Conservation (phyloP, 129 eudicot genomes). For the Gnaphalium uliginosum region DNA sequence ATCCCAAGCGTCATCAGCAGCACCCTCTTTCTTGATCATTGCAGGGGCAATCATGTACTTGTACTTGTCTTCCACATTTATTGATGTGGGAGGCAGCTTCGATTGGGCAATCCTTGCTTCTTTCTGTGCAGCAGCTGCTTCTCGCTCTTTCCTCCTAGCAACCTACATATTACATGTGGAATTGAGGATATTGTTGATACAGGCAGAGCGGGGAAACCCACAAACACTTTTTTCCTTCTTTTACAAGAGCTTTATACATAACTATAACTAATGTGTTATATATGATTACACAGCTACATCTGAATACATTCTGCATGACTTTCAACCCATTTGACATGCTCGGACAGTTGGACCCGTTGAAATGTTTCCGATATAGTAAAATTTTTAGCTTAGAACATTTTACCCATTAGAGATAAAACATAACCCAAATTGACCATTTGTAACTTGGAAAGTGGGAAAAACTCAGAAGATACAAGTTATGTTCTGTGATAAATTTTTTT, state of each 20-base stretch:
- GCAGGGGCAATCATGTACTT: constrained; percentile 77
- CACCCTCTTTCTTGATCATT: constrained; percentile 58
- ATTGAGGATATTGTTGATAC: neutral
- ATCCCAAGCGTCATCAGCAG: constrained; percentile 94
- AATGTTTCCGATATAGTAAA: neutral
- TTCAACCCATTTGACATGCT: neutral
- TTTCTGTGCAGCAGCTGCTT: constrained; percentile 68
- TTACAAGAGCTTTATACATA: neutral
- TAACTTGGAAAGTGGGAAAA: neutral
- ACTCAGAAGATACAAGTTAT: neutral
- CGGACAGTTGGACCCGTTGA: neutral
- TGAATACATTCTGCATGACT: neutral
- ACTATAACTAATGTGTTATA: neutral
- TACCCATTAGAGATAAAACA: neutral
- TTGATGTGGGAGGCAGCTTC: constrained; percentile 48
- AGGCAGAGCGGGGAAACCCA: neutral
- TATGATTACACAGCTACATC: neutral
- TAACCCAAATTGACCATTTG: neutral
- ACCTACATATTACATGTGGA: constrained; percentile 39
- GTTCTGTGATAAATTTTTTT: too few relatives aligned
- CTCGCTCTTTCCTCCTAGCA: constrained; percentile 79
- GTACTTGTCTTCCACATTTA: constrained; percentile 80
- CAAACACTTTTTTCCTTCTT: neutral
- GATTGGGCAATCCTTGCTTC: constrained; percentile 57
- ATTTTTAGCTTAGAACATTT: neutral